Evolutionary conservation across 805 yeast species (phyloP).

Genomic region (Isabelozyma rhagii): DNA sequence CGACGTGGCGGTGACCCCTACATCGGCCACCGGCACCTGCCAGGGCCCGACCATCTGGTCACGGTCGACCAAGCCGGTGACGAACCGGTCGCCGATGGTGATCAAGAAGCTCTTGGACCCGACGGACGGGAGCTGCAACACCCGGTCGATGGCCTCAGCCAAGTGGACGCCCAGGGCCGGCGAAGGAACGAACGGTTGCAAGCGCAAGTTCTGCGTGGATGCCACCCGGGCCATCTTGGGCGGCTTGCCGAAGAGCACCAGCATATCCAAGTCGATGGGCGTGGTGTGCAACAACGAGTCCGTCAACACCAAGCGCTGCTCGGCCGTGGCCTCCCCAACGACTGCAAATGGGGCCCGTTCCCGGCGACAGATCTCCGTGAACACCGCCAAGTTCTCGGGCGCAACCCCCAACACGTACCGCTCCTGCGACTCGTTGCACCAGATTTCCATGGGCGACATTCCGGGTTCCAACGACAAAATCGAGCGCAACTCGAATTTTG

Average conservation of each 20-base stretch:
- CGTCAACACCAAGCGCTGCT: slow-evolving; percentile 74
- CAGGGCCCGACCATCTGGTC: slow-evolving; percentile 99
- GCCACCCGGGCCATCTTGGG: slow-evolving; percentile 90
- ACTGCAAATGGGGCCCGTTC: slow-evolving; percentile 97
- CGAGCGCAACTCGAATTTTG: slow-evolving; percentile 84
- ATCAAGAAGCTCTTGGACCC: slow-evolving; percentile 93
- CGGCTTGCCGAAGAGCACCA: slow-evolving; percentile 91
- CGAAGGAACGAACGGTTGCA: slow-evolving; percentile 30
- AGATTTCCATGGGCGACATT: slow-evolving; percentile 99
- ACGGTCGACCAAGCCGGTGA: slow-evolving; percentile 93
- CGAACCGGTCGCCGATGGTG: slow-evolving; percentile 98
- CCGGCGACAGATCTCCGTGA: slow-evolving; percentile 80
- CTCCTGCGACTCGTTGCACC: slow-evolving; percentile 99
- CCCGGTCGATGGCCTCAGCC: slow-evolving; percentile 72
- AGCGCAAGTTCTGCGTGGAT: slow-evolving; percentile 53
- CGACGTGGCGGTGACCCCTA: slow-evolving; percentile 92
- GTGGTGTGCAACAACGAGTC: slow-evolving; percentile 76
- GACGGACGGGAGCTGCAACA: slow-evolving; percentile 85
- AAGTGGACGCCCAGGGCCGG: slow-evolving; percentile 31
- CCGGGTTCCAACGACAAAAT: slow-evolving; percentile 91
- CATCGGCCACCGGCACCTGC: slow-evolving; percentile 99
- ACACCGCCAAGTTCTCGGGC: slow-evolving; percentile 66
- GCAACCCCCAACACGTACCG: slow-evolving; percentile 93
- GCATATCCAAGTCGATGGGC: slow-evolving; percentile 95
- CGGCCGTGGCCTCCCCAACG: slow-evolving; percentile 90